phyloP scores from a whole-genome alignment of 75 land plant genomes.

The Selaginella moellendorffii region DNA sequence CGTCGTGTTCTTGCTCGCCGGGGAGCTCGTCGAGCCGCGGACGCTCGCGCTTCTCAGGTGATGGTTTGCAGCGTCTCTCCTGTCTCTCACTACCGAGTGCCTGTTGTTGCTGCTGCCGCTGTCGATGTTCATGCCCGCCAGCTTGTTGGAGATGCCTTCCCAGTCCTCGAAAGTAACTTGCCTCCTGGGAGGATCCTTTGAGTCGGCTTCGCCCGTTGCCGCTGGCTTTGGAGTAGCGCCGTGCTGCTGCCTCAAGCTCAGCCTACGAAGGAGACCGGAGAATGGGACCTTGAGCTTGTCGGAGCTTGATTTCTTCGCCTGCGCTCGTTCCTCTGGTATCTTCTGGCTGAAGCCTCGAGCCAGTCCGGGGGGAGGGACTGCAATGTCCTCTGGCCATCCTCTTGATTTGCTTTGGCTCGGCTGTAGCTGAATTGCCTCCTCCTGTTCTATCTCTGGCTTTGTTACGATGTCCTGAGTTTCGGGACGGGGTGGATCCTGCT shows the following conservation, averaged over 20 bases:
- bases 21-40: background rate
- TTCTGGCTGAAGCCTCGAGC: background rate
- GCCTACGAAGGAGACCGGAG: conserved; percentile 15
- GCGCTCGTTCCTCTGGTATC: background rate
- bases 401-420: background rate
- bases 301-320: conserved; percentile 7
- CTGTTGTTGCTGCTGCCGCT: background rate
- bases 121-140: background rate
- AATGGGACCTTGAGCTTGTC: conserved; percentile 9
- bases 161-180: background rate
- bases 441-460: background rate
- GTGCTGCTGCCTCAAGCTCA: conserved; percentile 19
- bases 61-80: background rate
- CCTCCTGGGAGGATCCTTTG: background rate
- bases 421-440: background rate
- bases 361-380: background rate
- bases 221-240: background rate
- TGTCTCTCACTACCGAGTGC: no score
- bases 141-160: background rate
- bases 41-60: background rate
- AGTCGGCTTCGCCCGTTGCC: background rate
- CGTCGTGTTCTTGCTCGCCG: no score
- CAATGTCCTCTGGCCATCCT: background rate
- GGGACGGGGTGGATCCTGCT: background rate
- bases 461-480: background rate